Evolutionary conservation across 768 basidiomycete genomes (phyloP).

Genomic region (Chiua virens): DNA sequence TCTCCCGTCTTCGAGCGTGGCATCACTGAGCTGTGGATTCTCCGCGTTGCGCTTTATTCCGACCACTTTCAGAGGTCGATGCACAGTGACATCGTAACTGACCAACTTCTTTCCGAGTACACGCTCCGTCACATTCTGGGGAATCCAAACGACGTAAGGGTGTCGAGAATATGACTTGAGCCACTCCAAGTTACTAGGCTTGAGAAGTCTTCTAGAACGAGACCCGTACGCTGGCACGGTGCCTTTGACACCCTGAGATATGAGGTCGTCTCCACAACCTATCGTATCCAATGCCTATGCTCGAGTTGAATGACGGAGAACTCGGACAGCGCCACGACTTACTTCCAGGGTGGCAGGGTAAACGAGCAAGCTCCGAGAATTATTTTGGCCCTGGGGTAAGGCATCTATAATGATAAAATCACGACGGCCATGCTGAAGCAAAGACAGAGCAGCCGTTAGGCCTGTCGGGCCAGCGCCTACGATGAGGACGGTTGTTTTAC

Average conservation of each 20-base stretch:
- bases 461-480: slow-evolving; percentile 54
- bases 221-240: slow-evolving; percentile 28
- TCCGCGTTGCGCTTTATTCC: slow-evolving; percentile 34
- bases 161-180: slow-evolving; percentile 45
- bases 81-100: slow-evolving; percentile 33
- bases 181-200: slow-evolving; percentile 32
- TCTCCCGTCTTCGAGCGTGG: slow-evolving; percentile 47
- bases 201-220: slow-evolving; percentile 27
- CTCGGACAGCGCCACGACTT: not conserved
- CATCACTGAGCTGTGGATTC: slow-evolving; percentile 35
- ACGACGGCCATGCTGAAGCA: slow-evolving; percentile 39
- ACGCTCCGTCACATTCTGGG: slow-evolving; percentile 48
- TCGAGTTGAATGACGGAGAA: slow-evolving; percentile 30
- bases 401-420: slow-evolving; percentile 48
- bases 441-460: slow-evolving; percentile 45
- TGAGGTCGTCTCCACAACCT: slow-evolving; percentile 39
- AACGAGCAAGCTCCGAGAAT: slow-evolving; percentile 45
- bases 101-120: slow-evolving; percentile 36
- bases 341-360: slow-evolving; percentile 57
- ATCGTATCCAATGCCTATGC: slow-evolving; percentile 43
- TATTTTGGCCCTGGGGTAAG: slow-evolving; percentile 28
- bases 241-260: slow-evolving; percentile 37
- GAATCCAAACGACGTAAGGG: slow-evolving; percentile 42
- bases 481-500: slow-evolving; percentile 43
- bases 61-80: slow-evolving; percentile 40